Conservation (phyloP, 306 rosid genomes). For the Cyclanthera cordifolia region DNA sequence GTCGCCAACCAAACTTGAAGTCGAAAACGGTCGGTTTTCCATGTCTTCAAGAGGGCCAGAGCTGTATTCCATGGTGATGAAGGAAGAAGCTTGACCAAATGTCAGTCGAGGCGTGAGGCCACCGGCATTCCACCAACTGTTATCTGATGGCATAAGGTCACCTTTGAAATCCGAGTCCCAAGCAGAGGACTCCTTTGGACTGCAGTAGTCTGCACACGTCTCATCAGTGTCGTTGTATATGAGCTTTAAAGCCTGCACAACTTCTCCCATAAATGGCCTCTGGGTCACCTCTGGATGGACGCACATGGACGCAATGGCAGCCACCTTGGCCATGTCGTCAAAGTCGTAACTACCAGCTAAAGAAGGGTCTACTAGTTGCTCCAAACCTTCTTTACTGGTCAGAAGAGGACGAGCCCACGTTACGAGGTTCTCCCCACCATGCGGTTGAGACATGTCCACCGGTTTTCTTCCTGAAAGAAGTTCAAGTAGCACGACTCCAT, state of each 20-base stretch:
- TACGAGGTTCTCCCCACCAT: constrained; percentile 77
- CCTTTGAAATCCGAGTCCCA: constrained; percentile 60
- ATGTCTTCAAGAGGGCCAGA: constrained; percentile 68
- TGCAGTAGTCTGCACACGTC: constrained; percentile 58
- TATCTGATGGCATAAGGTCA: constrained; percentile 50
- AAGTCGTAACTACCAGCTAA: constrained; percentile 70
- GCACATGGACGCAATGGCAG: constrained; percentile 93
- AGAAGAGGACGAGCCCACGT: constrained; percentile 80
- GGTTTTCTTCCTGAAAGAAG: constrained; percentile 91
- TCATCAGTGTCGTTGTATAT: constrained; percentile 67
- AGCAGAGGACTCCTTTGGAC: constrained; percentile 59
- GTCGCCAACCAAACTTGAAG: constrained; percentile 51
- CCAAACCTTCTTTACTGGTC: constrained; percentile 65
- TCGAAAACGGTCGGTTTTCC: constrained; percentile 61
- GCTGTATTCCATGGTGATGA: constrained; percentile 80
- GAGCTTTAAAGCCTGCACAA: constrained; percentile 90
- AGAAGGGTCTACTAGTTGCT: constrained; percentile 70
- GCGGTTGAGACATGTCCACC: constrained; percentile 81
- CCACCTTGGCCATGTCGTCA: constrained; percentile 86
- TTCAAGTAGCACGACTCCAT: constrained; percentile 91
- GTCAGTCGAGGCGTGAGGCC: constrained; percentile 45
- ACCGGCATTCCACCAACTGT: constrained; percentile 77
- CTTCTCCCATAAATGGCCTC: constrained; percentile 98
- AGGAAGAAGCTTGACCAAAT: constrained; percentile 47
- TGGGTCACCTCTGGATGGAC: constrained; percentile 68